Evolutionary conservation across 345 rosid species (phyloP).

Genomic region (Linum usitatissimum): DNA sequence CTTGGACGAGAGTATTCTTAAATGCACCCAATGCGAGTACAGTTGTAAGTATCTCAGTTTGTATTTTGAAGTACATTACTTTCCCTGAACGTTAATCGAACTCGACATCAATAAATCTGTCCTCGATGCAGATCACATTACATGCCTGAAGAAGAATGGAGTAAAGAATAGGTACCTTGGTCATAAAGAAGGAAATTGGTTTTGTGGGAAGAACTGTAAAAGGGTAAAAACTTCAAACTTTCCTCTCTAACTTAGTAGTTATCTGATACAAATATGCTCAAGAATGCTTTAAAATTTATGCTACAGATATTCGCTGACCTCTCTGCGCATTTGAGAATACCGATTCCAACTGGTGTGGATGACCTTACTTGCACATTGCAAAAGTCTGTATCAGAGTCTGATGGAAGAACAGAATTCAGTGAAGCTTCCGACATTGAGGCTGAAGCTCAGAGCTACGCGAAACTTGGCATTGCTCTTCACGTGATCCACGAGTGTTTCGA

Average conservation of each 20-base stretch:
- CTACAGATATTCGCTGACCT: slow-evolving; percentile 55
- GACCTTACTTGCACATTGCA: slow-evolving; percentile 65
- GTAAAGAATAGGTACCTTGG: slow-evolving; percentile 12
- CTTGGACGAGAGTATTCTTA: slow-evolving; percentile 20
- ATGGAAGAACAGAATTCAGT: not conserved
- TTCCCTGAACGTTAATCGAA: no score
- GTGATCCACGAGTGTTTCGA: slow-evolving; percentile 91
- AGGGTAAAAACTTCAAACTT: slow-evolving; percentile 25
- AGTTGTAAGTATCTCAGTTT: slow-evolving; percentile 34
- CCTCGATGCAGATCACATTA: slow-evolving; percentile 40
- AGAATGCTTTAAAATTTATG: no score
- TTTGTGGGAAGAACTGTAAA: slow-evolving; percentile 61
- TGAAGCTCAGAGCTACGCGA: slow-evolving; percentile 41
- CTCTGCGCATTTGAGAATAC: slow-evolving; percentile 44
- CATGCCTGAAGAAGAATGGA: slow-evolving; percentile 29
- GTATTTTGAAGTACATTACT: no score
- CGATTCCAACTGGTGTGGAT: slow-evolving; percentile 39
- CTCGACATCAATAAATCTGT: no score
- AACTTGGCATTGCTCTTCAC: slow-evolving; percentile 52
- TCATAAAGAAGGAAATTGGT: slow-evolving; percentile 32
- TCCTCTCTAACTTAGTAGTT: not conserved
- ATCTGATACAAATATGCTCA: not conserved
- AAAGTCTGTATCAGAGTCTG: slow-evolving; percentile 24
- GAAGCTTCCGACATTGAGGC: slow-evolving; percentile 25
- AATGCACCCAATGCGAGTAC: slow-evolving; percentile 55